A percentile compares a stretch with the other conserved stretches of the same genome.
Evolutionary conservation across 176 grass and related monocot genomes (phyloP).

Genomic region (Oryza punctata): DNA sequence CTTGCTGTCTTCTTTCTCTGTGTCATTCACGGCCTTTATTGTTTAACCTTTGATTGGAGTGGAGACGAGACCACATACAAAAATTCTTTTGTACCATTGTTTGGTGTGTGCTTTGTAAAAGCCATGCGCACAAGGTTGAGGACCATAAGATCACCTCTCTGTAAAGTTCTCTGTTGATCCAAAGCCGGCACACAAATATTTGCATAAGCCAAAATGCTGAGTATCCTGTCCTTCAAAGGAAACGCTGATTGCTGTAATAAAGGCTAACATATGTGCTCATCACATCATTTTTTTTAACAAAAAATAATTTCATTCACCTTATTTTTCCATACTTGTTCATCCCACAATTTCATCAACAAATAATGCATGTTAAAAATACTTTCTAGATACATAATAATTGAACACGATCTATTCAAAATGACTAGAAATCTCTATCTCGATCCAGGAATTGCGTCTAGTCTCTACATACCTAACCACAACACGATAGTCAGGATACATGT

Average conservation of each 20-base stretch:
- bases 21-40: conserved; percentile 30
- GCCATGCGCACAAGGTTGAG: not conserved
- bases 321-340: not conserved
- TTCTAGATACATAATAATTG: no score
- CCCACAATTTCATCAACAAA: not conserved
- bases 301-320: not conserved
- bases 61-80: conserved; percentile 19
- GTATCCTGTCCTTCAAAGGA: not conserved
- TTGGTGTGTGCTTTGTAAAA: conserved; percentile 28
- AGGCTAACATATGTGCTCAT: not conserved
- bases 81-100: not conserved
- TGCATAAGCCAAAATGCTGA: not conserved
- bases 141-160: not conserved
- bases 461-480: not conserved
- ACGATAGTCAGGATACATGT: not conserved
- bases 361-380: not conserved
- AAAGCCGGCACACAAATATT: conserved; percentile 5
- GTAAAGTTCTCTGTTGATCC: conserved; percentile 7
- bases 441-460: not conserved
- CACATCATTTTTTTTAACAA: not conserved
- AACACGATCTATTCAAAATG: no score
- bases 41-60: conserved; percentile 15
- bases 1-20: not conserved
- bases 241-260: not conserved
- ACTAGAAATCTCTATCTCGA: no score